These are phyloP conservation scores for Lepidium didymum DNA, from an alignment of 345 rosid species.

Conservation along the genomic window DNA sequence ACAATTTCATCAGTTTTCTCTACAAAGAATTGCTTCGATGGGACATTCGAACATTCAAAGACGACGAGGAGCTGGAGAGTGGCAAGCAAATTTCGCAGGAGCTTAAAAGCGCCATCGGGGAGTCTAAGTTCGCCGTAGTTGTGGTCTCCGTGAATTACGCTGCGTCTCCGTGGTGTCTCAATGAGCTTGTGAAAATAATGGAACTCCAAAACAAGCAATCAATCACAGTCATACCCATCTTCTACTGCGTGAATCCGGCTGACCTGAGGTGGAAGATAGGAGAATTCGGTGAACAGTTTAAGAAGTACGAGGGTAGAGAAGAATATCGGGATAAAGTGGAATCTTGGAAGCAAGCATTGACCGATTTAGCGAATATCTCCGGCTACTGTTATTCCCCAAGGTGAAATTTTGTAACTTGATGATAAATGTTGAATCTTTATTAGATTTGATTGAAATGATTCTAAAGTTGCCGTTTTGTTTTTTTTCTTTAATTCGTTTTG, in stretches of 20 bases:
- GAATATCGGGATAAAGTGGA: conserved; percentile 7
- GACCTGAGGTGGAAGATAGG: conserved; percentile 3
- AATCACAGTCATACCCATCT: conserved; percentile 22
- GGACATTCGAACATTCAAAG: conserved; percentile 14
- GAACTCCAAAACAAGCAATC: not conserved
- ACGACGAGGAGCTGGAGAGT: conserved; percentile 7
- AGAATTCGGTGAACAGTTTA: conserved; percentile 10
- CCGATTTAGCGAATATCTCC: not conserved
- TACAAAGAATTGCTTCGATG: not conserved
- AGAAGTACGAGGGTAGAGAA: conserved; percentile 11
- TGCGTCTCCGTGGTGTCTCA: conserved; percentile 25
- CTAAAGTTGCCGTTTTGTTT: too few species aligned
- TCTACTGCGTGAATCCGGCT: conserved; percentile 24
- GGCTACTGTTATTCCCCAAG: conserved; percentile 2
- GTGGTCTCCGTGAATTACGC: conserved; percentile 18
- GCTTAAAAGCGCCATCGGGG: conserved; percentile 17
- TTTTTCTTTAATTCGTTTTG: not conserved
- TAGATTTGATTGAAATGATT: not conserved
- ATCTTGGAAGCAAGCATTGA: conserved; percentile 23
- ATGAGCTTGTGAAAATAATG: conserved; percentile 21
- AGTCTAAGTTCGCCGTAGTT: conserved; percentile 14
- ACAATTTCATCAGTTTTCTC: conserved; percentile 15
- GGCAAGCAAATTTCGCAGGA: conserved; percentile 15
- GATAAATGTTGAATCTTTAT: not conserved
- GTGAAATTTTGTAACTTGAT: not conserved